Evolutionary conservation across 2,329 filamentous ascomycete genomes (phyloP).

Genomic region (Pseudogymnoascus sp.): DNA sequence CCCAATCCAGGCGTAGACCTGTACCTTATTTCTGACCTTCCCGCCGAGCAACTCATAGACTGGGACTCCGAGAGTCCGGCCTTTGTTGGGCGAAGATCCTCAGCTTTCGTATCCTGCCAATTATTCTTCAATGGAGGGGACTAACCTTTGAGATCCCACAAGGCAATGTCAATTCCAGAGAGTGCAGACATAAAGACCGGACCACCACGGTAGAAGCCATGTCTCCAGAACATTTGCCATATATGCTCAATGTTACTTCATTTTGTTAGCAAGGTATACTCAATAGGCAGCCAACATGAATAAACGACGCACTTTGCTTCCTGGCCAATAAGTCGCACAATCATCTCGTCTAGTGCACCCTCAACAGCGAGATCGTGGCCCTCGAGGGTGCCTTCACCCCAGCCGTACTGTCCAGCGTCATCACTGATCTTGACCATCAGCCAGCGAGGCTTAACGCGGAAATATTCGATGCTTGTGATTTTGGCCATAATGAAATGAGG

Average conservation of each 20-base stretch:
- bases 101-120: constrained; percentile 1
- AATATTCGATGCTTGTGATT: constrained; percentile 45
- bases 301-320: constrained; percentile 29
- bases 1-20: constrained; percentile 54
- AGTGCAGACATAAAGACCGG: constrained; percentile 57
- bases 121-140: background rate
- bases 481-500: too few species aligned
- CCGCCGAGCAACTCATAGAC: constrained; percentile 53
- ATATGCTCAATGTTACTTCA: constrained; percentile 49
- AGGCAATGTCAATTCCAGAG: constrained; percentile 54
- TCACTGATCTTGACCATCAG: constrained; percentile 56
- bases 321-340: constrained; percentile 46
- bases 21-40: constrained; percentile 48
- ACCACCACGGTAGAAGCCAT: constrained; percentile 54
- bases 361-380: constrained; percentile 53
- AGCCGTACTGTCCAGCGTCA: constrained; percentile 45
- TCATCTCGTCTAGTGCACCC: constrained; percentile 50
- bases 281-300: too few species aligned
- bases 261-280: background rate
- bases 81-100: constrained; percentile 19
- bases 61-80: constrained; percentile 47
- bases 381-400: constrained; percentile 54
- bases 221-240: constrained; percentile 52
- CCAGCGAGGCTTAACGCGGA: constrained; percentile 55
- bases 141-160: constrained; percentile 51